Evolutionary conservation across 257 asterid species (phyloP).

Genomic region (Solanum lignicaule): DNA sequence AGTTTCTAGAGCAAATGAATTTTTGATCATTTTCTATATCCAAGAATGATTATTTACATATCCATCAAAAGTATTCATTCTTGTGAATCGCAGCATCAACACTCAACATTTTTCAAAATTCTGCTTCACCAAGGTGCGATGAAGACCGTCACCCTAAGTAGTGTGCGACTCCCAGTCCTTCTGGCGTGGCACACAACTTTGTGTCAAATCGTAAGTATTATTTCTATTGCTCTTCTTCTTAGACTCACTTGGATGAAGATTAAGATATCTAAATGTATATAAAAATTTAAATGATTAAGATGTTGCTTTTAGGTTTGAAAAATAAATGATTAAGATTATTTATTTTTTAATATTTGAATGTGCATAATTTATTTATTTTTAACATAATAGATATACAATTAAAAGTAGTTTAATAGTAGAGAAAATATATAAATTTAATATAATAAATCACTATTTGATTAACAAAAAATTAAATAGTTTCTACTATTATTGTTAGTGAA

Average conservation of each 20-base stretch:
- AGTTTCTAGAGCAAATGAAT: neutral
- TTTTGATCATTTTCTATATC: neutral
- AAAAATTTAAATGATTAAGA: too few relatives aligned
- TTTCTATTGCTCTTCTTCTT: neutral
- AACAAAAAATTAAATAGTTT: neutral
- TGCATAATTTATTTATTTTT: neutral
- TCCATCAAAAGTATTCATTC: neutral
- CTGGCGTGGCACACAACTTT: neutral
- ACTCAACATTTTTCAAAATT: too few relatives aligned
- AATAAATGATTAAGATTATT: too few relatives aligned
- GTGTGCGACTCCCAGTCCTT: neutral
- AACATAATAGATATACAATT: too few relatives aligned
- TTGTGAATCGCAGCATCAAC: neutral
- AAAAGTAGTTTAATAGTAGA: neutral
- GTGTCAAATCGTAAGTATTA: neutral
- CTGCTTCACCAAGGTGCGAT: neutral
- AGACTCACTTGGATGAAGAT: neutral
- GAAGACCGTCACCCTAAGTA: neutral
- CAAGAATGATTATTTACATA: neutral
- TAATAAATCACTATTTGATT: too few relatives aligned
- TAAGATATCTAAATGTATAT: too few relatives aligned
- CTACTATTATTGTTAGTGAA: neutral
- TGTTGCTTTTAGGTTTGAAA: neutral
- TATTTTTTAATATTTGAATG: neutral
- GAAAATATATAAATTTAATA: too few relatives aligned